Evolutionary conservation across 1,284 basidiomycete genomes (phyloP).

Genomic region (Athelia psychrophila): DNA sequence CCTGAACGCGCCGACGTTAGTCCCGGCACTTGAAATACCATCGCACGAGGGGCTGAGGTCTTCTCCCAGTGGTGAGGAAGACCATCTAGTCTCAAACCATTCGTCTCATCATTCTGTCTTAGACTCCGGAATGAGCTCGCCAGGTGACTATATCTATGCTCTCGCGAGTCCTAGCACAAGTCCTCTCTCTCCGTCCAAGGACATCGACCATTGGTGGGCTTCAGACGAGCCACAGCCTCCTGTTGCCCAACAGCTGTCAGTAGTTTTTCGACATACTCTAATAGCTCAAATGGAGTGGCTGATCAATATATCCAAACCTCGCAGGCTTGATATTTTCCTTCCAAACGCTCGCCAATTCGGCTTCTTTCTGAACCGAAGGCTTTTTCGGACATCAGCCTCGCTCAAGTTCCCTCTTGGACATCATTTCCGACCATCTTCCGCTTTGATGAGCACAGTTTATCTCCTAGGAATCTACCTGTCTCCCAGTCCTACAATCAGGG

Average conservation of each 20-base stretch:
- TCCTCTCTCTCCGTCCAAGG: not conserved
- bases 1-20: no score
- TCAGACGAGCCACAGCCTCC: not conserved
- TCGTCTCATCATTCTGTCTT: no score
- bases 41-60: no score
- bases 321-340: conserved; percentile 20
- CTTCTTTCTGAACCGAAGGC: conserved; percentile 22
- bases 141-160: no score
- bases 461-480: conserved; percentile 31
- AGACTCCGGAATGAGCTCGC: no score
- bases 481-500: conserved; percentile 15
- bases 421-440: conserved; percentile 19
- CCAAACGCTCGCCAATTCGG: conserved; percentile 16
- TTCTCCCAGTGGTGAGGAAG: no score
- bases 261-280: conserved; percentile 2
- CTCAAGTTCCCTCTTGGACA: conserved; percentile 12
- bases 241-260: not conserved
- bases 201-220: not conserved
- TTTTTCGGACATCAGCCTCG: conserved; percentile 10
- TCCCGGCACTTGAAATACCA: no score
- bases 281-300: not conserved
- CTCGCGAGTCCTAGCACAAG: not conserved
- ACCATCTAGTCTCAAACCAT: no score
- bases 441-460: conserved; percentile 26
- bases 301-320: no score